phyloP scores from a whole-genome alignment of 176 grass and related monocot genomes.

The Ensete ventricosum region DNA sequence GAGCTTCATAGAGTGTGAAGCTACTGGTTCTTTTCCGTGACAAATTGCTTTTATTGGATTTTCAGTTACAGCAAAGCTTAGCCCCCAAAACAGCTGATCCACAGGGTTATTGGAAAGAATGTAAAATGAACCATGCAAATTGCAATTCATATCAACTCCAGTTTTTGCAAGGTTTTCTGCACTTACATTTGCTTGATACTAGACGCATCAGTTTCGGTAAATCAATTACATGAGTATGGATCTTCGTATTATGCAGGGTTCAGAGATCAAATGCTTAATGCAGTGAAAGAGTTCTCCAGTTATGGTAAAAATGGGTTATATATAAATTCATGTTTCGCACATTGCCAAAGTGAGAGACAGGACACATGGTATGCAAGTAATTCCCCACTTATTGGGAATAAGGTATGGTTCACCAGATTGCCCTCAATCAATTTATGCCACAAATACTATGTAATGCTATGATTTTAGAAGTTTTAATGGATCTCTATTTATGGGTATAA shows the following conservation, averaged over 20 bases:
- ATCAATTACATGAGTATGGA: neutral
- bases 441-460: too few relatives aligned
- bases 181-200: neutral
- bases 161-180: constrained; percentile 58
- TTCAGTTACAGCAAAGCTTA: constrained; percentile 82
- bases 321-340: constrained; percentile 95
- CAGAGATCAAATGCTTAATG: constrained; percentile 78
- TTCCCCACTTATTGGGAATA: constrained; percentile 71
- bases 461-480: too few relatives aligned
- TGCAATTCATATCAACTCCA: constrained; percentile 71
- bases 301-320: constrained; percentile 66
- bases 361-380: constrained; percentile 77
- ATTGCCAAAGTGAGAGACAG: constrained; percentile 83
- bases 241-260: constrained; percentile 50
- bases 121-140: constrained; percentile 55
- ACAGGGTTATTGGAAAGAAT: constrained; percentile 59
- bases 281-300: constrained; percentile 51
- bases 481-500: too few relatives aligned
- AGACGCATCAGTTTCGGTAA: too few relatives aligned
- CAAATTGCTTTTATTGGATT: constrained; percentile 3
- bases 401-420: constrained; percentile 34
- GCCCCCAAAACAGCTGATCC: constrained; percentile 60
- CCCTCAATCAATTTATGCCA: too few relatives aligned
- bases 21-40: neutral
- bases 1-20: neutral